Evolutionary conservation across 2,329 filamentous ascomycete genomes (phyloP).

Genomic region (Bipolaris oryzae): DNA sequence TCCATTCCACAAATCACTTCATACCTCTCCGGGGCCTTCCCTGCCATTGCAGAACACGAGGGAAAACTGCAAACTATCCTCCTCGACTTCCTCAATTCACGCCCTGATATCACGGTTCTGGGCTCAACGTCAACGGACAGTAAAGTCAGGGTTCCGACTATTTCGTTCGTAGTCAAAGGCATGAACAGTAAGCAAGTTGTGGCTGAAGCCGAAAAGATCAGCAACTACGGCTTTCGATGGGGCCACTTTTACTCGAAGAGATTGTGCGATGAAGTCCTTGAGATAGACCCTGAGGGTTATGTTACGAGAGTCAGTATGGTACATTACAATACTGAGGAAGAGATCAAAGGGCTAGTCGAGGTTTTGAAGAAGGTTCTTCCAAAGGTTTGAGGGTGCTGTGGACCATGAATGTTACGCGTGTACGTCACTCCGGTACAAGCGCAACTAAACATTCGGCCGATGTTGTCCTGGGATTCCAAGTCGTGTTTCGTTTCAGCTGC

Average conservation of each 20-base stretch:
- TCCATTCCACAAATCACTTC: conserved; percentile 65
- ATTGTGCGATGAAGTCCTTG: conserved; percentile 64
- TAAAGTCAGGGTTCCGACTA: conserved; percentile 63
- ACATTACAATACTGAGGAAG: conserved; percentile 74
- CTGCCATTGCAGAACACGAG: conserved; percentile 64
- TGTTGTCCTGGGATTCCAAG: not conserved
- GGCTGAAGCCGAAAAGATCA: conserved; percentile 64
- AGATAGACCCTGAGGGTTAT: conserved; percentile 62
- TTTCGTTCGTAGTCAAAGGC: conserved; percentile 69
- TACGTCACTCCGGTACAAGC: not conserved
- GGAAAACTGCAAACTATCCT: conserved; percentile 63
- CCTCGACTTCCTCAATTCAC: conserved; percentile 62
- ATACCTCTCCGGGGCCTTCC: conserved; percentile 60
- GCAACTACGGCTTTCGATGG: conserved; percentile 67
- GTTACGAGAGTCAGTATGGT: conserved; percentile 73
- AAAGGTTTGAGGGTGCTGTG: not conserved
- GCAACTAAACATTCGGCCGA: not conserved
- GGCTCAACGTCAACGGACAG: conserved; percentile 61
- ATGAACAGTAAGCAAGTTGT: conserved; percentile 64
- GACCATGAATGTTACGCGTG: no score
- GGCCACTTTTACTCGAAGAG: conserved; percentile 73
- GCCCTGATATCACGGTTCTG: conserved; percentile 62
- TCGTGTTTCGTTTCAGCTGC: not conserved
- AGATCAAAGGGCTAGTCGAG: conserved; percentile 60
- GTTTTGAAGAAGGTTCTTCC: conserved; percentile 59